Conservation (phyloP, 1,139 yeast genomes). For the Candida mesenterica region DNA sequence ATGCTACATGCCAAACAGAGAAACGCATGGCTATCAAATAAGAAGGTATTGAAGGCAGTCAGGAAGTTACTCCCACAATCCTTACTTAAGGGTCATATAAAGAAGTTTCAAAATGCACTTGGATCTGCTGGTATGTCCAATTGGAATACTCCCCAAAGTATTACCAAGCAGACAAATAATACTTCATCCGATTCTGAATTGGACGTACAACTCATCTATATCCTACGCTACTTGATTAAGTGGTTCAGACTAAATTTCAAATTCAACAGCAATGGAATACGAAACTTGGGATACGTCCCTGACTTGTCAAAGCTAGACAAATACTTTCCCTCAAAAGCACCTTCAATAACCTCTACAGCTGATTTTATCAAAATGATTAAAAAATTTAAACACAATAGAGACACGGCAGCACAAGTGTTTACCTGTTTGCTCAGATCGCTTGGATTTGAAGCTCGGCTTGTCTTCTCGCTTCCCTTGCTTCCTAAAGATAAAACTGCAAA, state of each 20-base stretch:
- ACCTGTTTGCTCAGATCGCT: conserved; percentile 31
- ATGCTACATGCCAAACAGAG: conserved; percentile 25
- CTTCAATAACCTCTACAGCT: conserved; percentile 14
- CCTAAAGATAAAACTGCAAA: conserved; percentile 14
- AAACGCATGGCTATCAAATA: conserved; percentile 23
- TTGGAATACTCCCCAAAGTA: neutral
- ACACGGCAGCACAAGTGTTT: conserved; percentile 37
- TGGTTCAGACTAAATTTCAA: conserved; percentile 39
- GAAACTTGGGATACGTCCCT: conserved; percentile 35
- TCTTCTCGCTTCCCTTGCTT: conserved; percentile 35
- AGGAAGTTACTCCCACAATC: conserved; percentile 29
- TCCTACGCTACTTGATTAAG: conserved; percentile 34
- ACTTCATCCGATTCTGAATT: conserved; percentile 1
- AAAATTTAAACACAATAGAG: conserved; percentile 34
- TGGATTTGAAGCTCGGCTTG: conserved; percentile 34
- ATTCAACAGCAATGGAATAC: conserved; percentile 32
- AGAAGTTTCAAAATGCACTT: conserved; percentile 16
- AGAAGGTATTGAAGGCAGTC: conserved; percentile 21
- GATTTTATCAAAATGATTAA: conserved; percentile 21
- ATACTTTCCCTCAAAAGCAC: conserved; percentile 23
- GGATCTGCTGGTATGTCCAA: neutral
- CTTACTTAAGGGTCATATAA: conserved; percentile 18
- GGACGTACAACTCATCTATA: conserved; percentile 29
- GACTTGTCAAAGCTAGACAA: conserved; percentile 9
- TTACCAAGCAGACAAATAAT: neutral